These are phyloP conservation scores for Trametes elegans DNA, from an alignment of 768 basidiomycete genomes.

Conservation along the genomic window DNA sequence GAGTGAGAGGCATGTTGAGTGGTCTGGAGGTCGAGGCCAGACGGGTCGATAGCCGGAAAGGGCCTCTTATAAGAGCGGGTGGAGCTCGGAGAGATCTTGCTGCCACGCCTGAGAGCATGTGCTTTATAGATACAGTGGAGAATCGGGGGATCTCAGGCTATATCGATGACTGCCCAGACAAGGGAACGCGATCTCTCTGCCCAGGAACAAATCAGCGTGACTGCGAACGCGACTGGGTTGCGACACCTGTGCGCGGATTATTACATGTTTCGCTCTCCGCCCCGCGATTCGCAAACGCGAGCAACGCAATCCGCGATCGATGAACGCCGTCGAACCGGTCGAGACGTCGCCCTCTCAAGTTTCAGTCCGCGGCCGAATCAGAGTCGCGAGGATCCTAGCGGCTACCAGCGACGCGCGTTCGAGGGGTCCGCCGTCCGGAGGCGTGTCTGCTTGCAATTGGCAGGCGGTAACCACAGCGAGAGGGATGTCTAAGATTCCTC, in stretches of 20 bases:
- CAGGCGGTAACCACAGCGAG: background rate
- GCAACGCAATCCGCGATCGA: slow-evolving; percentile 11
- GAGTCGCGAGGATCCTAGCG: no score
- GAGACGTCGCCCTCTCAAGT: no score
- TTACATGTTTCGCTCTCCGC: slow-evolving; percentile 9
- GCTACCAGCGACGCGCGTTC: no score
- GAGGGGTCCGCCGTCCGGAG: no score
- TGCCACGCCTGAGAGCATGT: slow-evolving; percentile 21
- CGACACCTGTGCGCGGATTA: no score
- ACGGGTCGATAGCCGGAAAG: slow-evolving; percentile 9
- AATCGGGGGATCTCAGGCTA: slow-evolving; percentile 15
- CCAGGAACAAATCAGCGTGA: slow-evolving; percentile 14
- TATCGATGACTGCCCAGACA: slow-evolving; percentile 14
- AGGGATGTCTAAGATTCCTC: slow-evolving; percentile 3
- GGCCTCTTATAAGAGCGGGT: slow-evolving; percentile 19
- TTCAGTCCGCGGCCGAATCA: no score
- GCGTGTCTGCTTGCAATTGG: slow-evolving; percentile 2
- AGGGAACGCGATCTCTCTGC: slow-evolving; percentile 11
- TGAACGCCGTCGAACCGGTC: slow-evolving; percentile 3
- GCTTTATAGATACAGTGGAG: slow-evolving; percentile 19
- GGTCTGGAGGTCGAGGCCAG: slow-evolving; percentile 12
- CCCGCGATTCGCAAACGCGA: background rate
- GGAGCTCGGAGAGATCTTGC: slow-evolving; percentile 22
- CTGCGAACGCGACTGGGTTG: background rate
- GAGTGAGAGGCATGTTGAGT: slow-evolving; percentile 26